Evolutionary conservation across 2,329 filamentous ascomycete species (phyloP), one percentile per base, ranked within the genome.

Genomic region (Sarocladium strictum): DNA sequence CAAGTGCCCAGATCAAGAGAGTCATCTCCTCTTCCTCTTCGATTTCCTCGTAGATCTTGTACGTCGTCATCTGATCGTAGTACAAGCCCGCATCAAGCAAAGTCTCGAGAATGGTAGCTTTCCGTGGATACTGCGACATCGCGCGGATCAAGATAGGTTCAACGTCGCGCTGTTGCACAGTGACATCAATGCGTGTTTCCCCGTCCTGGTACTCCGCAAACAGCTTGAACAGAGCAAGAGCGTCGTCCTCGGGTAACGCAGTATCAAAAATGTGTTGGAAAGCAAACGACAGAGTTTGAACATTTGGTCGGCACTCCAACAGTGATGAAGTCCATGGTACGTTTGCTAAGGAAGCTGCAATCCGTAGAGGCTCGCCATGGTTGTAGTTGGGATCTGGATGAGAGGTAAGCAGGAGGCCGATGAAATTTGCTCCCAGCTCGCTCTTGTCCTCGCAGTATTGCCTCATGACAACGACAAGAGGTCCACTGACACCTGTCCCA

Each of bases 71-170:
- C 59, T 84, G 79, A 55, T 85, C 81, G 55, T 84, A 72, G 60
- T 84, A 84, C 56, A 78, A 83, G 0, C 82, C 83, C 6, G 77
- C 76, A 55, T 84, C 73, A 3, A 86, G 64, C 2, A 84, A 67
- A 0, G 75, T 72, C 56, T 77, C 66, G 2, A 84, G 60, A n/a
- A 85, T 72, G 32, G 66, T 74, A 1, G 69, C 68, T 1, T 78
- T 84, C 7, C 79, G 72, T 0, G 83, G 82, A 59, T 81, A 84
- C 41, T 75, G 75, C 1, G 71, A 69, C 15, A 85, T 63, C 2
- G 80, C 80, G 29, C 74, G 73, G 56, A 82, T 72, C 3, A 84
- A 61, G 17, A 82, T 69, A 1, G 77, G 79, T 38, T 74, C 68
- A 2, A 65, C 72, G 2, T 68, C 71, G 2, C 71, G 69, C 52